Evolutionary conservation across 257 asterid genomes (phyloP).

Genomic region (Solanum neorickii): DNA sequence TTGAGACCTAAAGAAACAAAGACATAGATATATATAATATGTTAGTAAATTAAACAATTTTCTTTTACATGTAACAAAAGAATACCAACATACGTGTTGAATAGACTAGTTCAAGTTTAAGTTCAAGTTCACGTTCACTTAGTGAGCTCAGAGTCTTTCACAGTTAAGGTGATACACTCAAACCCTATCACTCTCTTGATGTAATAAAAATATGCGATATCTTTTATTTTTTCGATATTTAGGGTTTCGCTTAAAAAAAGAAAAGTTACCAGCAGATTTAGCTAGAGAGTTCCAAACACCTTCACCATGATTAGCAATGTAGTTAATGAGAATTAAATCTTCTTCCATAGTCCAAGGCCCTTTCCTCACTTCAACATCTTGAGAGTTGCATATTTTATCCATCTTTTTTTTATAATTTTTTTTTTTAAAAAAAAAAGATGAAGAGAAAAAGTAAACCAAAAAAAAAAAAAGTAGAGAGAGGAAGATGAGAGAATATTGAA

Average conservation of each 20-base stretch:
- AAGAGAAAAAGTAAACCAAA: background rate
- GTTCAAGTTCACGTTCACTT: background rate
- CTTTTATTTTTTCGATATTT: background rate
- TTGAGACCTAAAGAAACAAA: slow-evolving; percentile 45
- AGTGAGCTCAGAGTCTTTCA: background rate
- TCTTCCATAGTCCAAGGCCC: slow-evolving; percentile 99
- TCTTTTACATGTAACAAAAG: background rate
- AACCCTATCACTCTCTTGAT: background rate
- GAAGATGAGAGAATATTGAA: background rate
- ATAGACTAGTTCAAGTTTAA: background rate
- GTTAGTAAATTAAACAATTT: background rate
- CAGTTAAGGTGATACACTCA: background rate
- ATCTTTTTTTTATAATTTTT: slow-evolving; percentile 7
- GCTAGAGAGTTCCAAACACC: slow-evolving; percentile 97
- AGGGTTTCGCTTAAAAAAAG: background rate
- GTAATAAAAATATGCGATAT: background rate
- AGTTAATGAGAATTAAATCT: slow-evolving; percentile 85
- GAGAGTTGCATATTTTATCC: slow-evolving; percentile 76
- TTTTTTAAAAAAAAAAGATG: background rate
- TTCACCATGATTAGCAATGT: slow-evolving; percentile 97
- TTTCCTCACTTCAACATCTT: slow-evolving; percentile 87
- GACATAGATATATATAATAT: background rate
- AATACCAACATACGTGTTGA: background rate
- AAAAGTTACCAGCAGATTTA: slow-evolving; percentile 63
- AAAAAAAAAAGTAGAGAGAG: background rate